Conservation (phyloP, 768 basidiomycete species). For the Tulasnella sp. region DNA sequence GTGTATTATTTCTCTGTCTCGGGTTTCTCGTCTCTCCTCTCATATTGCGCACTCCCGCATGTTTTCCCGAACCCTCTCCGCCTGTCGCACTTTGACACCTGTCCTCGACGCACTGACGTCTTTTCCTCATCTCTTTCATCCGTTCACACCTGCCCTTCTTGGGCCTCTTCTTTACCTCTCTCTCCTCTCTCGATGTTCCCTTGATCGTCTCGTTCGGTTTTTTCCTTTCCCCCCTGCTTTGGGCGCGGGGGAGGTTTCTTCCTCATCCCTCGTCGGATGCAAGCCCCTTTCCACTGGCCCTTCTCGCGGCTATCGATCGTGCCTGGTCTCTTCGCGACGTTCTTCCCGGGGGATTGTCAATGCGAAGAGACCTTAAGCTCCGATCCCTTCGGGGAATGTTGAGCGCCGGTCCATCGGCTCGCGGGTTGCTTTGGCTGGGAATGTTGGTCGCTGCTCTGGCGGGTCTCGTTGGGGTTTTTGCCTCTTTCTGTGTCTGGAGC, state of each 20-base stretch:
- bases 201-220: neutral
- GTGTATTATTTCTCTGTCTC: conserved; percentile 6
- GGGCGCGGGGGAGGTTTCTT: neutral
- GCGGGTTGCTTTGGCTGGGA: conserved; percentile 11
- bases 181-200: neutral
- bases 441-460: neutral
- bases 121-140: neutral
- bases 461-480: neutral
- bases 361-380: conserved; percentile 14
- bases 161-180: neutral
- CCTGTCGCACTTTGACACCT: conserved; percentile 17
- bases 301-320: conserved; percentile 3
- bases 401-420: neutral
- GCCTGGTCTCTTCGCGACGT: conserved; percentile 15
- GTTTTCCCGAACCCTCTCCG: neutral
- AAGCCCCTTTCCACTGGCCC: neutral
- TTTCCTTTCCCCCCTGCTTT: neutral
- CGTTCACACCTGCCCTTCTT: neutral
- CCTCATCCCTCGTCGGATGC: conserved; percentile 9
- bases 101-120: neutral
- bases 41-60: neutral
- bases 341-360: conserved; percentile 15
- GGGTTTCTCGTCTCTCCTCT: neutral
- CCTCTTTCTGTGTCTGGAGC: neutral
- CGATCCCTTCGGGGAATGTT: neutral